Base-by-base conservation (phyloP, 139 green algal genomes). In the Marvania coccoides region DNA sequence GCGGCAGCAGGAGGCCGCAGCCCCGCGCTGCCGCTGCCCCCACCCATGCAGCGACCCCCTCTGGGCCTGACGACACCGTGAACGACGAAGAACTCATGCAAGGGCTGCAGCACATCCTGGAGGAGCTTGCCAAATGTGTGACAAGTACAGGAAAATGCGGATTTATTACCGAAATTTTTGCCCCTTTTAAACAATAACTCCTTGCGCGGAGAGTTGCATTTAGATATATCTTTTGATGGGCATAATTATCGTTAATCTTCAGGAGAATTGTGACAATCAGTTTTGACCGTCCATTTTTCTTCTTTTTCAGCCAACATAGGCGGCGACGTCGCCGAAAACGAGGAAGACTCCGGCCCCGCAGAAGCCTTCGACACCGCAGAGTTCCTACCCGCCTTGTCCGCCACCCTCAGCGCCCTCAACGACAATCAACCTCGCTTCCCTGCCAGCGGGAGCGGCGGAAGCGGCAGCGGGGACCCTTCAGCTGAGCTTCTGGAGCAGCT, bases 101-200 rank as follows among this genome's bases (percentile, higher is more conserved):
- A 15, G 65, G 65, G 3, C 34, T 72, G 15, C 35, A 38, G 5
- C 35, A 65, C 14, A 47, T 72, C 3, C 55, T 72, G 26, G 56
- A 33, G 6, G 65, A 72, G 56, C 64, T 71, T 23, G 64, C 64
- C 3, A 42, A 58, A 26, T 53, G 64, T 71, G 35, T 12, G 34
- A 36, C 4, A 14, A n/a, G n/a, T n/a, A n/a, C n/a, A n/a, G n/a
- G 30, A 19, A 33, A 3, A 2, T 40, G 34, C 3, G 45, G 55
- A 19, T 62, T 10, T 57, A 7, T 51, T 23, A n/a, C n/a, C n/a
- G n/a, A n/a, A n/a, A n/a, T n/a, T n/a, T n/a, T n/a, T n/a, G n/a
- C n/a, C n/a, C n/a, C n/a, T n/a, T n/a, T n/a, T n/a, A n/a, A n/a
- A n/a, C n/a, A n/a, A n/a, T 42, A 28, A 23, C 58, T 51, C 36